Base-by-base conservation (phyloP, 1,139 yeast genomes). In the Yamadazyma membranifaciens region DNA sequence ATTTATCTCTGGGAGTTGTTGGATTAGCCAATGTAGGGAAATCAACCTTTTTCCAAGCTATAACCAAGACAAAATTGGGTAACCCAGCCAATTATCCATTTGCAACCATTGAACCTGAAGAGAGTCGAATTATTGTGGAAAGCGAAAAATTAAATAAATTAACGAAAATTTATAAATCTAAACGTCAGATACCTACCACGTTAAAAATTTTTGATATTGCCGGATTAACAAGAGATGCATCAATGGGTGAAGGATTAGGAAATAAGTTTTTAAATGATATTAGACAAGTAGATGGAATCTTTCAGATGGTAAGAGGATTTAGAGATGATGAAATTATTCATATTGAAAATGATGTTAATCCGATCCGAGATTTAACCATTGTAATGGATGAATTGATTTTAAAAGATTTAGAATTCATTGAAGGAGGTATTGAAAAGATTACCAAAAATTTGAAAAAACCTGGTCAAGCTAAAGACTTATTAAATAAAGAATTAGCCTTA, bases 11-110 rank as follows among this genome's bases (percentile, higher is more conserved):
- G 55, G 78, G 77, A 9, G 80, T 84, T 3, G 91, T 84, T 7
- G 91, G 91, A 1, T 63, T 84, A 26, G 91, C 92, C 27, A 84
- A 84, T 52, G 88, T 84, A 33, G 92, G 91, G 15, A 84, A 84
- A 52, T 80, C 87, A 17, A 77, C 83, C 1, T 75, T 78, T 48
- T 78, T 78, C 57, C 83, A 78, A 54, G 80, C 81, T 22, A 80
- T 91, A 47, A 89, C 98, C 27, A 77, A 79, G 45, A 77, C 85
- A 7, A 72, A 67, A 12, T 59, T 83, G 39, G 89, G 92, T 0
- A 83, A 81, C 45, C 89, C 91, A 1, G 91, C 88, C 22, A 84
- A 84, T 56, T 84, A 83, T 53, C 91, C 92, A 3, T 84, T 81
- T 62, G 92, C 91, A 11, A 84, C 92, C 1, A 83, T 84, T 29